phyloP scores from a whole-genome alignment of 2,329 filamentous ascomycete species.

The Reticulascus tulasneorum region DNA sequence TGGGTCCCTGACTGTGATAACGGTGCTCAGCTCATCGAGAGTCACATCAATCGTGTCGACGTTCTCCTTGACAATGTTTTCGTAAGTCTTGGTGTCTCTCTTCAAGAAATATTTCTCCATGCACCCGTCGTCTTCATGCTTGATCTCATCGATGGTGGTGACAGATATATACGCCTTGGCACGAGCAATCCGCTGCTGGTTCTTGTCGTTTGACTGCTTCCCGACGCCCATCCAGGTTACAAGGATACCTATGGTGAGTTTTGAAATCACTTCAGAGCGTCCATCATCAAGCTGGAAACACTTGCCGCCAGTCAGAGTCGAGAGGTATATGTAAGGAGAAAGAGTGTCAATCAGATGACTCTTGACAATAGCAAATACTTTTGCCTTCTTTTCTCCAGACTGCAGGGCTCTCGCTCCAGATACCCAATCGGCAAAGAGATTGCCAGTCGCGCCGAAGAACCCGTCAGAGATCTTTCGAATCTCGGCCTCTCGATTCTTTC shows the following conservation, averaged over 20 bases:
- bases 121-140: constrained; percentile 2
- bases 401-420: constrained; percentile 29
- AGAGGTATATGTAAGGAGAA: constrained; percentile 37
- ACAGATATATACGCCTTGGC: constrained; percentile 1
- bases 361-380: constrained; percentile 40
- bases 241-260: constrained; percentile 36
- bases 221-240: constrained; percentile 39
- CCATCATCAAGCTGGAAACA: constrained; percentile 28
- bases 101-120: constrained; percentile 3
- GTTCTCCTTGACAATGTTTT: background rate
- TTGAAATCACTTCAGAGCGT: constrained; percentile 29
- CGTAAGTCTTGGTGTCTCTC: background rate
- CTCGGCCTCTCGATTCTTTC: constrained; percentile 2
- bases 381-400: constrained; percentile 31
- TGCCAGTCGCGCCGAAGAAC: constrained; percentile 27
- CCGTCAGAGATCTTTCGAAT: constrained; percentile 2
- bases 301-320: constrained; percentile 34
- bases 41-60: constrained; percentile 14
- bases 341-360: constrained; percentile 14
- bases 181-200: background rate
- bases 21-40: constrained; percentile 18
- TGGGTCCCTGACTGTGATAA: constrained; percentile 19
- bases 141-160: background rate
- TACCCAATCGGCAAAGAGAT: constrained; percentile 41
- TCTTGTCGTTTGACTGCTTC: constrained; percentile 15